Conservation (phyloP, 2,329 filamentous ascomycete species). For the Xylaria digitata region DNA sequence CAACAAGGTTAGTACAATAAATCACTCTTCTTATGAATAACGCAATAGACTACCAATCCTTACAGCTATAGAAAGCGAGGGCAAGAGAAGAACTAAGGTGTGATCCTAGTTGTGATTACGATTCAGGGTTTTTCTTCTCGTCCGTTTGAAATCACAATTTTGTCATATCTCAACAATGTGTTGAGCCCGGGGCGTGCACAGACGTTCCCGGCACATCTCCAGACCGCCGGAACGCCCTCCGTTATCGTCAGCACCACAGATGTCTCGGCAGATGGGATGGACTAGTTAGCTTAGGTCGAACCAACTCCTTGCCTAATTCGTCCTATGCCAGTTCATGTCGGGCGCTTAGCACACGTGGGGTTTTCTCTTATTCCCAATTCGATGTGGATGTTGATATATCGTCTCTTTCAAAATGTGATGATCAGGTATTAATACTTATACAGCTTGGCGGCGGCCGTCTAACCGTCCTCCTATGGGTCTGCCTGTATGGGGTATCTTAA, state of each 20-base stretch:
- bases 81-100: background rate
- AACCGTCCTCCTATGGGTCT: background rate
- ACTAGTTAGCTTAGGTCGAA: background rate
- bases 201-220: background rate
- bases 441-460: background rate
- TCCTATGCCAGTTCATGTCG: background rate
- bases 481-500: conserved; percentile 23
- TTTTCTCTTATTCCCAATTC: background rate
- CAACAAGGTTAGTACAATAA: background rate
- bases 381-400: background rate
- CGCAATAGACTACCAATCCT: background rate
- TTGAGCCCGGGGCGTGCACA: background rate
- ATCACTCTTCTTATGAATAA: background rate
- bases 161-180: background rate
- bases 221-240: conserved; percentile 32
- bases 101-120: too few species aligned
- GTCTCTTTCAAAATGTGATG: background rate
- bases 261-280: background rate
- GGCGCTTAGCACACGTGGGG: conserved; percentile 3
- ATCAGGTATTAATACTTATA: conserved; percentile 3
- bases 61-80: background rate
- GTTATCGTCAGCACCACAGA: conserved; percentile 14
- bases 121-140: background rate
- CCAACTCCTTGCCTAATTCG: background rate
- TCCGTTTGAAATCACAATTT: background rate